A percentile compares a stretch with the other conserved stretches of the same genome.
These are phyloP conservation scores for Rhizoctonia solani DNA, from an alignment of 1,284 basidiomycete species.

Conservation along the genomic window DNA sequence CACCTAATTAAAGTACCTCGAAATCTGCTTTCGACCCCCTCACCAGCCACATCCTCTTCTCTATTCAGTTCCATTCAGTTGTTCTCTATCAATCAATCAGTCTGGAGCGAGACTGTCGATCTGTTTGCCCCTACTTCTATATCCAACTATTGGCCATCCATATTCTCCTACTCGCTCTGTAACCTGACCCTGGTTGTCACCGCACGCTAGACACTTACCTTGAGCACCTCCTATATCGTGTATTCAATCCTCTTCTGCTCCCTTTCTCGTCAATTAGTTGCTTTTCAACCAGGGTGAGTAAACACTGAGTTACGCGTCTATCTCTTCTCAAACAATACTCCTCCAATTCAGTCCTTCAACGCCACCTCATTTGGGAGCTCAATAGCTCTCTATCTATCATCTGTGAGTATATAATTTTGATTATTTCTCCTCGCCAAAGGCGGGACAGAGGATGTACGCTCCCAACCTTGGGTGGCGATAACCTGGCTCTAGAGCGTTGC, in stretches of 20 bases:
- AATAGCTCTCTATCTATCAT: no score
- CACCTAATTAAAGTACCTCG: no score
- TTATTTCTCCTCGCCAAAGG: no score
- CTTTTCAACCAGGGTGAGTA: slow-evolving; percentile 1
- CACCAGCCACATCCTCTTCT: background rate
- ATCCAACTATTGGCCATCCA: background rate
- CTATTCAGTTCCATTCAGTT: background rate
- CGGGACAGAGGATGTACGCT: no score
- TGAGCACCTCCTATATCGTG: background rate
- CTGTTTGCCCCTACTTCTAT: background rate
- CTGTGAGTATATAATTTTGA: no score
- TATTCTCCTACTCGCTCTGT: background rate
- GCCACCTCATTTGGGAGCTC: no score
- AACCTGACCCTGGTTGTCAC: background rate
- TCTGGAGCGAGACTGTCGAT: background rate
- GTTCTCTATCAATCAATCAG: background rate
- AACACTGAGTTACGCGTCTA: background rate
- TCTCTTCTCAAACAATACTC: background rate
- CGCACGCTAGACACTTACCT: background rate
- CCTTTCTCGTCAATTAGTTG: background rate
- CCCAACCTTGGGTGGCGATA: no score
- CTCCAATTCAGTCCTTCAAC: no score
- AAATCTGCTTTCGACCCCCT: background rate
- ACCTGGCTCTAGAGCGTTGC: no score
- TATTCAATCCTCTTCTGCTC: background rate